These are phyloP conservation scores for Lactifluus pinguis DNA, from an alignment of 768 basidiomycete genomes.

Conservation along the genomic window DNA sequence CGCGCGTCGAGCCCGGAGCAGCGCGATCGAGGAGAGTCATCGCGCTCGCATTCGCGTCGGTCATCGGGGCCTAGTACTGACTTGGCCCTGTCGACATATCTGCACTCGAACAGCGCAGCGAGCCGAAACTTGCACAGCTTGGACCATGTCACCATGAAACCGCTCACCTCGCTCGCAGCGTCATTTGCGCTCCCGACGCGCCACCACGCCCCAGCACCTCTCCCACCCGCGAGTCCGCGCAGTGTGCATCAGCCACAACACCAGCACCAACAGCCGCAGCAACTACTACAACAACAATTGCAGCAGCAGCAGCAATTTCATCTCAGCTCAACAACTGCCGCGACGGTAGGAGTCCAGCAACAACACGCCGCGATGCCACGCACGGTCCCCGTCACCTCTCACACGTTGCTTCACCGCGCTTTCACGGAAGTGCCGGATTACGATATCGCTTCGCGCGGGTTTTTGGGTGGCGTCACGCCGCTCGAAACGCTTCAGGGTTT, in stretches of 20 bases:
- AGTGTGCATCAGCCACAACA: neutral
- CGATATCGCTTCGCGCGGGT: slow-evolving; percentile 72
- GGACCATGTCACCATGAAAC: slow-evolving; percentile 55
- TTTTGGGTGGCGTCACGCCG: slow-evolving; percentile 85
- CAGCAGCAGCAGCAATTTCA: neutral
- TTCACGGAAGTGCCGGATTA: slow-evolving; percentile 84
- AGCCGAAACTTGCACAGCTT: slow-evolving; percentile 44
- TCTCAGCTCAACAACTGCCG: no score
- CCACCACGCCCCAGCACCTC: slow-evolving; percentile 15
- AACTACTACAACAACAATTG: neutral
- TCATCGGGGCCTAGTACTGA: slow-evolving; percentile 6
- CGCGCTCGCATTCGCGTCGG: slow-evolving; percentile 21
- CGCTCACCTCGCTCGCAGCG: slow-evolving; percentile 41
- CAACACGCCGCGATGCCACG: slow-evolving; percentile 6
- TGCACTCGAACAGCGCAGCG: slow-evolving; percentile 41
- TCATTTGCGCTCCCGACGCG: slow-evolving; percentile 30
- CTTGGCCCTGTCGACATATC: slow-evolving; percentile 33
- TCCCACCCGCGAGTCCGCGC: neutral
- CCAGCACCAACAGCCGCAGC: neutral
- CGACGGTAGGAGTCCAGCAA: neutral
- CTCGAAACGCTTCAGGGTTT: slow-evolving; percentile 64
- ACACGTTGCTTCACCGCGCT: slow-evolving; percentile 44
- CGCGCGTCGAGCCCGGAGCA: slow-evolving; percentile 45
- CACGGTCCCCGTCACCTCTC: slow-evolving; percentile 14
- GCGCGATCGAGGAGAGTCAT: slow-evolving; percentile 30